Percentiles rank a stretch among this genome's conserved stretches.
These are phyloP conservation scores for Apostasia shenzhenica DNA, from an alignment of 106 monocot species.

Conservation along the genomic window DNA sequence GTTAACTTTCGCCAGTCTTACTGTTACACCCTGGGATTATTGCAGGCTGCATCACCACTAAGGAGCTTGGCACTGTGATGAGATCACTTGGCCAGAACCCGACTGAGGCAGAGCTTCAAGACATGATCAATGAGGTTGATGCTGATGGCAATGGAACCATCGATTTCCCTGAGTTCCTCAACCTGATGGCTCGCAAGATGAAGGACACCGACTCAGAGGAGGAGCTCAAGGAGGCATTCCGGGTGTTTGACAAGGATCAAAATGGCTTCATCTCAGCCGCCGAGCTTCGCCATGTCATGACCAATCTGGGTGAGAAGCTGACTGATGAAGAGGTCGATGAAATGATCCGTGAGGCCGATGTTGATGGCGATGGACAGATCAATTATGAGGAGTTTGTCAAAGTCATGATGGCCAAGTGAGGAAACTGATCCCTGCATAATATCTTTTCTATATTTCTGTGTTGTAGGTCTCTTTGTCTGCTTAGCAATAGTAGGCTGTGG, in stretches of 20 bases:
- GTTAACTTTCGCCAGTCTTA: too few species aligned
- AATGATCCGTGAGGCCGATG: conserved; percentile 48
- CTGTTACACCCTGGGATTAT: too few species aligned
- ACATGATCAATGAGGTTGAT: conserved; percentile 52
- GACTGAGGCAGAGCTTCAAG: conserved; percentile 51
- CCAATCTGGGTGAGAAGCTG: conserved; percentile 49
- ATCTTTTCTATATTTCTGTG: too few species aligned
- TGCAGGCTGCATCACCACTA: conserved; percentile 43
- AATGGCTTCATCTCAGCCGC: conserved; percentile 49
- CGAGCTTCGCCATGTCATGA: conserved; percentile 55
- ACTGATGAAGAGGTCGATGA: conserved; percentile 48
- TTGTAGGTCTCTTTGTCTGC: too few species aligned
- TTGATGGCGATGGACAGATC: conserved; percentile 52
- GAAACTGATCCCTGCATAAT: neutral
- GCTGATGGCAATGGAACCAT: conserved; percentile 33
- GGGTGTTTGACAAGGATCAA: conserved; percentile 56
- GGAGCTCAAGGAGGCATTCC: conserved; percentile 47
- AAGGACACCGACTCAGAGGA: conserved; percentile 49
- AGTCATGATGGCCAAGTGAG: conserved; percentile 57
- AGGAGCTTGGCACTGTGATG: conserved; percentile 55
- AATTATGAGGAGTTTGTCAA: conserved; percentile 62
- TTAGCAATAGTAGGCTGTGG: too few species aligned
- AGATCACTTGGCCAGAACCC: conserved; percentile 40
- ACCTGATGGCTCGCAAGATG: conserved; percentile 45
- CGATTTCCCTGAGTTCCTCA: conserved; percentile 43